Percentiles rank a stretch among this genome's conserved stretches.
Conservation (phyloP, 352 stramenopile genomes). For the Vaucheria bursata region DNA sequence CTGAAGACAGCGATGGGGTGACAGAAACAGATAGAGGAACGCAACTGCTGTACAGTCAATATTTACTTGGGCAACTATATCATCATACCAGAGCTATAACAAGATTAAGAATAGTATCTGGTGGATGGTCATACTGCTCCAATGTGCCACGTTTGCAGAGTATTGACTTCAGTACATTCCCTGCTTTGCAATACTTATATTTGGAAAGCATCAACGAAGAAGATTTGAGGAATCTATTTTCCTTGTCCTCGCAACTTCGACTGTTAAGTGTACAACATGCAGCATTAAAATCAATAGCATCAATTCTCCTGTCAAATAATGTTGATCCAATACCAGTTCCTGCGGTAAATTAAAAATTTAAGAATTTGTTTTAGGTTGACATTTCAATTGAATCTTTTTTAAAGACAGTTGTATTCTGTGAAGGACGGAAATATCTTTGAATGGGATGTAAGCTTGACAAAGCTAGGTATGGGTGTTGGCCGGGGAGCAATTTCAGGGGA, state of each 20-base stretch:
- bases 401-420: not conserved
- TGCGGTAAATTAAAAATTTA: not conserved
- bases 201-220: not conserved
- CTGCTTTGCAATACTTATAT: not conserved
- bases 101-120: no score
- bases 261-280: not conserved
- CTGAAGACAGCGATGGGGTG: no score
- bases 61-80: no score
- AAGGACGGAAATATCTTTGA: not conserved
- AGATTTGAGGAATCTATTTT: not conserved
- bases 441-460: not conserved
- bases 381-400: not conserved
- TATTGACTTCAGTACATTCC: no score
- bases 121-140: no score
- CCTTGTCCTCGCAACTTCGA: not conserved
- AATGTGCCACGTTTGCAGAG: no score
- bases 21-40: no score
- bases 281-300: not conserved
- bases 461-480: no score
- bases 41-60: no score
- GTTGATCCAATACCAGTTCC: not conserved
- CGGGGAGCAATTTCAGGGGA: no score
- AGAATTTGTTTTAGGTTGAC: not conserved
- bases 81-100: no score
- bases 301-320: not conserved